These are phyloP conservation scores for Phellopilus nigrolimitatus DNA, from an alignment of 1,284 basidiomycete genomes.

Conservation along the genomic window DNA sequence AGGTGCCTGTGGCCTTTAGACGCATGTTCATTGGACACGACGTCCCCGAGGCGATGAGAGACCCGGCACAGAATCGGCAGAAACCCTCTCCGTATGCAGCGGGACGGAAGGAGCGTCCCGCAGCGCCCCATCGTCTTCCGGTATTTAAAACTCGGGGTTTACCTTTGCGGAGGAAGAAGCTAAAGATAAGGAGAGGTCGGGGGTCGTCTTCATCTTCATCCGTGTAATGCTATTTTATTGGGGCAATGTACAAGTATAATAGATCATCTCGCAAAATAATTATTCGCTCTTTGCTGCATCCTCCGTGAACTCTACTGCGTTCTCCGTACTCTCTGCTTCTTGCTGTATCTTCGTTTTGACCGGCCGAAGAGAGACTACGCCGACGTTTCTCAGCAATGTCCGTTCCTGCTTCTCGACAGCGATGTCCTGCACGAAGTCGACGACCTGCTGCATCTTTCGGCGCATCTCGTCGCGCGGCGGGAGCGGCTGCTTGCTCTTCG, in stretches of 20 bases:
- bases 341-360: not conserved
- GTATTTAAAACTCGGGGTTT: slow-evolving; percentile 20
- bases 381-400: slow-evolving; percentile 35
- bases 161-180: slow-evolving; percentile 6
- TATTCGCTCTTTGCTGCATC: too few species aligned
- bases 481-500: slow-evolving; percentile 40
- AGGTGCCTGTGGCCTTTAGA: slow-evolving; percentile 19
- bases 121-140: slow-evolving; percentile 5
- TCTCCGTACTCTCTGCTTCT: not conserved
- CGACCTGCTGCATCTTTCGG: slow-evolving; percentile 37
- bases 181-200: not conserved
- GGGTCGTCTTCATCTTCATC: not conserved
- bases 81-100: not conserved
- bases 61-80: not conserved
- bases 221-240: not conserved
- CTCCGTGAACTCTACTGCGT: not conserved
- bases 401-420: slow-evolving; percentile 49
- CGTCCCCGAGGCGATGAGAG: slow-evolving; percentile 2
- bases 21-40: slow-evolving; percentile 17
- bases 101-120: not conserved
- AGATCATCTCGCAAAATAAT: not conserved
- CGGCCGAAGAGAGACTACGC: slow-evolving; percentile 38
- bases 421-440: slow-evolving; percentile 39
- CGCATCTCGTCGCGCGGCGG: slow-evolving; percentile 32
- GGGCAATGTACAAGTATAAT: slow-evolving; percentile 10